Evolutionary conservation across 2,329 filamentous ascomycete genomes (phyloP).

Genomic region (Aurifilum marmelostoma): DNA sequence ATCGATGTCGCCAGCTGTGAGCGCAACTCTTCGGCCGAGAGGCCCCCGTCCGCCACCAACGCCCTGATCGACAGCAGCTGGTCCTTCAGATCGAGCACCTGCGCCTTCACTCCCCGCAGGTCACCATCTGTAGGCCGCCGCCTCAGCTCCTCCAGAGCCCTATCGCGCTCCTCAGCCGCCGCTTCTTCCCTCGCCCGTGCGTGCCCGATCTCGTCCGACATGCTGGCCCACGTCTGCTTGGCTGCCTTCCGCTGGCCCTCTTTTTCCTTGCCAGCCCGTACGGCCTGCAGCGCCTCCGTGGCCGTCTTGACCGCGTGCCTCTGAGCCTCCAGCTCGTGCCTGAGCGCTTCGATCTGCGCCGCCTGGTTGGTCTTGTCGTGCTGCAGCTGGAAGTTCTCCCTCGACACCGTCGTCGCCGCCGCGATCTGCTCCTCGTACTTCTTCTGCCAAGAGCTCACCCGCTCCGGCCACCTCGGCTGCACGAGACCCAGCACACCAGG

Average conservation of each 20-base stretch:
- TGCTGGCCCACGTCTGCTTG: neutral
- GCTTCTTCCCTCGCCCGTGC: neutral
- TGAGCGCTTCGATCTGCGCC: slow-evolving; percentile 26
- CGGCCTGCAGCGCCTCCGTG: slow-evolving; percentile 6
- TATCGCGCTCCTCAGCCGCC: neutral
- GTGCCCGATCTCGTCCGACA: neutral
- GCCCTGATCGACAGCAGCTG: neutral
- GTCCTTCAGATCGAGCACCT: neutral
- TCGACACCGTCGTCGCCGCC: slow-evolving; percentile 16
- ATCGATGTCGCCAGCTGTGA: slow-evolving; percentile 4
- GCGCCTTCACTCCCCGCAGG: neutral
- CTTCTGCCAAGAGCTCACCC: slow-evolving; percentile 42
- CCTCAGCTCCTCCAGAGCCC: neutral
- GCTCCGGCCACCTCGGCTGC: slow-evolving; percentile 36
- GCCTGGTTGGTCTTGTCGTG: slow-evolving; percentile 21
- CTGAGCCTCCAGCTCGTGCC: slow-evolving; percentile 24
- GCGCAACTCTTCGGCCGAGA: neutral
- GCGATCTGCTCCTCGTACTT: slow-evolving; percentile 30
- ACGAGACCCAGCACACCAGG: slow-evolving; percentile 44
- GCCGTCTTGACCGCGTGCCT: slow-evolving; percentile 12
- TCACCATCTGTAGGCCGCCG: neutral
- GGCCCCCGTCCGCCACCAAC: neutral
- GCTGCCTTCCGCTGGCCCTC: neutral
- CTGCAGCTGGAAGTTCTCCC: slow-evolving; percentile 20
- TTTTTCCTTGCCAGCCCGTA: neutral